Conservation (phyloP, 2,329 filamentous ascomycete species). For the Sporothrix schenckii region DNA sequence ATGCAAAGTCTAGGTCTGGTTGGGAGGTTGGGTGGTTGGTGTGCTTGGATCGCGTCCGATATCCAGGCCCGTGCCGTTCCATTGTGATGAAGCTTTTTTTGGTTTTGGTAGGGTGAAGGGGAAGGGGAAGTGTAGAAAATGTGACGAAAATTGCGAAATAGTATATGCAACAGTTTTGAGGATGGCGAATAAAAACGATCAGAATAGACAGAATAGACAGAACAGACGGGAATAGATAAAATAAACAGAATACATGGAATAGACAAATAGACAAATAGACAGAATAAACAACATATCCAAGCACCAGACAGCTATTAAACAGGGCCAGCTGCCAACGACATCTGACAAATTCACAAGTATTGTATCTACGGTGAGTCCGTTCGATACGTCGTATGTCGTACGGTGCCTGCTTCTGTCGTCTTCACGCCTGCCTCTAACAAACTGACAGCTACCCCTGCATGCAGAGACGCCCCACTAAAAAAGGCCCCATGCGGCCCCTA, state of each 20-base stretch:
- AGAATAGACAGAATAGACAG: not conserved
- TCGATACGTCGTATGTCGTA: not conserved
- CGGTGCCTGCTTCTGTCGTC: not conserved
- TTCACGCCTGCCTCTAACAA: not conserved
- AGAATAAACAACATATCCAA: not conserved
- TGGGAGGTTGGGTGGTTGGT: not conserved
- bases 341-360: not conserved
- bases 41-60: slow-evolving; percentile 3
- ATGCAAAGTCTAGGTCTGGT: not conserved
- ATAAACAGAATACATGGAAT: not conserved
- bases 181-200: not conserved
- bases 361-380: not conserved
- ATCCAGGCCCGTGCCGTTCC: slow-evolving; percentile 19
- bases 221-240: not conserved
- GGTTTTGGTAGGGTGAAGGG: no score
- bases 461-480: not conserved
- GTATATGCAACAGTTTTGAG: not conserved
- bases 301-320: not conserved
- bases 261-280: not conserved
- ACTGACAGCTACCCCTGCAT: not conserved
- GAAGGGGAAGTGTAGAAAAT: not conserved
- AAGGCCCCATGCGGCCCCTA: slow-evolving; percentile 9
- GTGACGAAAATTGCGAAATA: not conserved
- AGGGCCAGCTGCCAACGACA: not conserved
- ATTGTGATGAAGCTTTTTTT: not conserved